Base-by-base conservation (phyloP, 2,329 filamentous ascomycete species). In the Xylaria digitata region DNA sequence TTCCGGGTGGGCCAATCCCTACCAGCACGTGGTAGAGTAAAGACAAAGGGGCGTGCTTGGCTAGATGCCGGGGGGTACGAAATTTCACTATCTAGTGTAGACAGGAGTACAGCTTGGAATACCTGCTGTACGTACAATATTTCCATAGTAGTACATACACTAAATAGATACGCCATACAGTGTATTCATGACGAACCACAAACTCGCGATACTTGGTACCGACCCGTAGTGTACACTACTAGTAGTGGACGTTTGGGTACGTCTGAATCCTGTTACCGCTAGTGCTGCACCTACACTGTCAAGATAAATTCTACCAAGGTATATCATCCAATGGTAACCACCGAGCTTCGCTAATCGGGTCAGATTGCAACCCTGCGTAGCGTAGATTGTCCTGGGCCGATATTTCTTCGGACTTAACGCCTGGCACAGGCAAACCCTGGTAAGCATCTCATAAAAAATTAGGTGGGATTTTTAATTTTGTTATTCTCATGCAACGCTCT, bases 21-120 rank as follows among this genome's bases (percentile, higher is more conserved):
- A 66, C 64, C 53, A 42, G 65, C 65, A 67, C 60, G 60, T 67
- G 65, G 65, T 43, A 46, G 21, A 30, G 37, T n/a, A 56, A 17
- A 49, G 23, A 57, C 30, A 57, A 42, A 52, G 57, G 21, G 13
- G 19, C 7, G 34, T 55, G 42, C 34, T 34, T 43, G 17, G 17
- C 45, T 23, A 34, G 8, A n/a, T 34, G 23, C 40, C 34, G 4
- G 56, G 26, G 26, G 57, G 50, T 55, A 30, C 21, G 30, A 49
- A 54, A 64, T 43, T 55, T 50, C n/a, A 23, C 37, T 53, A 26
- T 21, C 42, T 46, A 21, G 43, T 53, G 8, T 19, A 34, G 6
- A 37, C 49, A 21, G 17, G 30, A 21, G 30, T 19, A 34, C 13
- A 40, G 11, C 37, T 13, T 15, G 11, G 11, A 40, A 8, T 40